Base-by-base conservation (phyloP, 2,329 filamentous ascomycete genomes). In the Colletotrichum liaoningense region DNA sequence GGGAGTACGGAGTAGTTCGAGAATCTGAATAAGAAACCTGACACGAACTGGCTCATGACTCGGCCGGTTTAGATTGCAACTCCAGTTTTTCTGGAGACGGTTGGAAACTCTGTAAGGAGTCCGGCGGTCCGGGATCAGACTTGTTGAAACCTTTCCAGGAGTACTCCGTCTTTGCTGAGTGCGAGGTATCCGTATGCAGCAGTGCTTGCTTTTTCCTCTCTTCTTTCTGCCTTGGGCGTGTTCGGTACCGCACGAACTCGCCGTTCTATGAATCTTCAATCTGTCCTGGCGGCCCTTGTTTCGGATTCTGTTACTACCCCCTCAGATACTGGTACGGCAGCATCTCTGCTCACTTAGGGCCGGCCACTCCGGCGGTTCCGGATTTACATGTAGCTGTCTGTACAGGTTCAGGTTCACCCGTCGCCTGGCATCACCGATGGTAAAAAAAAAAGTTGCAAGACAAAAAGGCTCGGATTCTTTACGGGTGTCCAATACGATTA, bases 31-130 rank as follows among this genome's bases (percentile, higher is more conserved):
- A 42, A 46, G 49, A 69, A 64, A 69, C 67, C 66, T 70, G 70
- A 73, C 66, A 59, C 60, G 60, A 56, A 64, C 67, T 16, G 42
- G 14, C 56, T 30, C 67, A 73, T 71, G 71, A 73, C 71, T 73
- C 71, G 67, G 46, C 56, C 19, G 42, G 19, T 42, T 42, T 38
- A 70, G 54, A 73, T 73, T 69, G 42, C 42, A 55, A 56, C 55
- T 63, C 70, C 70, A 42, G 55, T 73, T 70, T 65, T 73, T 64
- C 33, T 64, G 66, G 42, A 57, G 54, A 60, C 55, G 16, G 7
- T 19, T 26, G 66, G 54, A 56, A 62, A 69, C 70, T 70, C 54
- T 70, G 55, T 59, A 28, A 28, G 14, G n/a, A 46, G 33, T 26
- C 66, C 54, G 46, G 42, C 55, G n/a, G 28, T 19, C 70, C 70